Conservation (phyloP, 1,139 yeast genomes). For the Geotrichum australiense region DNA sequence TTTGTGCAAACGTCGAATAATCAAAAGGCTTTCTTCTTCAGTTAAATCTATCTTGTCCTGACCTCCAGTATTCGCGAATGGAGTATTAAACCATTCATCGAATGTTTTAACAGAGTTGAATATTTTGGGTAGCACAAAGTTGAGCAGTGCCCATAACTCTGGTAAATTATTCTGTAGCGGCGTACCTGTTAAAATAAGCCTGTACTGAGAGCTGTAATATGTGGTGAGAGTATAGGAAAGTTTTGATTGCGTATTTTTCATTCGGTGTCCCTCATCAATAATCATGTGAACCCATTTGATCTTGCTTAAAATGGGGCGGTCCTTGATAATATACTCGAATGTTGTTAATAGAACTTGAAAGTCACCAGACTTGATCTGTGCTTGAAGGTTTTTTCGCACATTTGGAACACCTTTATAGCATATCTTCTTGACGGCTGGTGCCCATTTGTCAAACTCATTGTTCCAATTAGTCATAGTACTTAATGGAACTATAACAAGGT, state of each 20-base stretch:
- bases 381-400: conserved; percentile 71
- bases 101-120: conserved; percentile 97
- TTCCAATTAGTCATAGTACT: conserved; percentile 97
- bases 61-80: conserved; percentile 92
- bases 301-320: conserved; percentile 69
- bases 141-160: conserved; percentile 92
- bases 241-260: conserved; percentile 91
- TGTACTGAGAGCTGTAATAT: conserved; percentile 73
- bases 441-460: conserved; percentile 96
- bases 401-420: conserved; percentile 59
- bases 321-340: conserved; percentile 65
- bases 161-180: conserved; percentile 95
- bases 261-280: conserved; percentile 97
- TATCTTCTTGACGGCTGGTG: conserved; percentile 41
- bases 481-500: conserved; percentile 86
- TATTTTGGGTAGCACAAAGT: conserved; percentile 90
- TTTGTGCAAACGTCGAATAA: conserved; percentile 91
- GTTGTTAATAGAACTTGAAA: conserved; percentile 91
- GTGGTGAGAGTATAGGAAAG: conserved; percentile 75
- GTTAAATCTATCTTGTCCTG: conserved; percentile 90
- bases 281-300: conserved; percentile 94
- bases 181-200: conserved; percentile 94
- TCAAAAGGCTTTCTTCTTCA: conserved; percentile 92
- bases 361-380: conserved; percentile 61
- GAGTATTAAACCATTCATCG: conserved; percentile 98